Percentiles rank a stretch among this genome's conserved stretches.
Conservation (phyloP, 805 yeast species). For the Schwanniomyces pseudopolymorphus region DNA sequence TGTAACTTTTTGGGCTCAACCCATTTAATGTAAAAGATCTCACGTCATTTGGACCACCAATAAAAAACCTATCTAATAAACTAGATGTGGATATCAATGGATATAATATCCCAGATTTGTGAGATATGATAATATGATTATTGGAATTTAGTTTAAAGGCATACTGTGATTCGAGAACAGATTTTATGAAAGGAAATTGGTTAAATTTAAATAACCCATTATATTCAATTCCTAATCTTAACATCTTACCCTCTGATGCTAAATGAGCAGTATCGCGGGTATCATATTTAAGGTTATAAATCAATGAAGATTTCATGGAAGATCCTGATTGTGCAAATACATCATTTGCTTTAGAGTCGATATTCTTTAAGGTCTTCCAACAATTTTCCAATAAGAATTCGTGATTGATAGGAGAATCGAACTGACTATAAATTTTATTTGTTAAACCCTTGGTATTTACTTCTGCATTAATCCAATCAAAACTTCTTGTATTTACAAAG, state of each 20-base stretch:
- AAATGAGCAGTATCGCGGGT: slow-evolving; percentile 43
- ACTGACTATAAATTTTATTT: slow-evolving; percentile 38
- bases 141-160: slow-evolving; percentile 20
- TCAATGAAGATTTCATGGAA: slow-evolving; percentile 44
- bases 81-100: slow-evolving; percentile 25
- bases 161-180: slow-evolving; percentile 38
- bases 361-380: slow-evolving; percentile 35
- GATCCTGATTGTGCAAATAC: slow-evolving; percentile 44
- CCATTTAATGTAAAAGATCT: slow-evolving; percentile 54
- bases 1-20: slow-evolving; percentile 53
- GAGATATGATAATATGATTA: slow-evolving; percentile 24
- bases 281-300: slow-evolving; percentile 42
- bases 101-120: slow-evolving; percentile 33
- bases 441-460: slow-evolving; percentile 45
- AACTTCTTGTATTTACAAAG: slow-evolving; percentile 43
- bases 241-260: slow-evolving; percentile 42
- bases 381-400: slow-evolving; percentile 48
- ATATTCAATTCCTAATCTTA: slow-evolving; percentile 37
- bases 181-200: slow-evolving; percentile 39
- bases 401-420: slow-evolving; percentile 39
- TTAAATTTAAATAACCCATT: slow-evolving; percentile 29
- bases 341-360: slow-evolving; percentile 26
- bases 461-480: slow-evolving; percentile 51
- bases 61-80: slow-evolving; percentile 52
- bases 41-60: slow-evolving; percentile 62